Evolutionary conservation across 2,329 filamentous ascomycete genomes (phyloP).

Genomic region (Didymella keratinophila): DNA sequence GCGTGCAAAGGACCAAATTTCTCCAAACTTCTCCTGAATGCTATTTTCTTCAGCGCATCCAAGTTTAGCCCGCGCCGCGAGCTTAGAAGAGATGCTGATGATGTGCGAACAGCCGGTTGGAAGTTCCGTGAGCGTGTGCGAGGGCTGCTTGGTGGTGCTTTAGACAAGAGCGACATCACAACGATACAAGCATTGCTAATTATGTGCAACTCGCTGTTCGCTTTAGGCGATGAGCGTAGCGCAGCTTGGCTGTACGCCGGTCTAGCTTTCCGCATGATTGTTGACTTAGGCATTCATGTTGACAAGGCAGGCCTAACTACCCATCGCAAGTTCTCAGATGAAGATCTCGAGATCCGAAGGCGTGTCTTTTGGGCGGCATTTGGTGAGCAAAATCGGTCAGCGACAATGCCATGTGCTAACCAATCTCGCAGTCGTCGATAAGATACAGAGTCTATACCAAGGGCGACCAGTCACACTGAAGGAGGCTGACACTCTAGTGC

Average conservation of each 20-base stretch:
- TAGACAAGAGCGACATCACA: conserved; percentile 61
- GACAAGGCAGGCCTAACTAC: conserved; percentile 47
- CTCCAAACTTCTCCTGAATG: conserved; percentile 64
- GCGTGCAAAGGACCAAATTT: conserved; percentile 64
- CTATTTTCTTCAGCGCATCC: conserved; percentile 58
- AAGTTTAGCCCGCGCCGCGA: conserved; percentile 59
- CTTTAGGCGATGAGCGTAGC: conserved; percentile 60
- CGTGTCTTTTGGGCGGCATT: conserved; percentile 59
- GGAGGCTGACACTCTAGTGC: conserved; percentile 57
- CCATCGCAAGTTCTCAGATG: conserved; percentile 51
- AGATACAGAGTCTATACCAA: conserved; percentile 64
- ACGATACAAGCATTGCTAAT: conserved; percentile 63
- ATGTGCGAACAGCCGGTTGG: conserved; percentile 60
- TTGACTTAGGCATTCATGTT: conserved; percentile 63
- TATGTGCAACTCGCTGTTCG: conserved; percentile 61
- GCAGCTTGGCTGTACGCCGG: conserved; percentile 67
- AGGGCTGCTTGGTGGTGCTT: conserved; percentile 56
- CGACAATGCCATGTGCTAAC: neutral
- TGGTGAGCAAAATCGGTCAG: conserved; percentile 20
- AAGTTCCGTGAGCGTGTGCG: conserved; percentile 57
- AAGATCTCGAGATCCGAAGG: conserved; percentile 56
- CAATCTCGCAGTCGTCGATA: conserved; percentile 52
- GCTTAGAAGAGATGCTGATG: conserved; percentile 56
- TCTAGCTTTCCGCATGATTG: conserved; percentile 64
- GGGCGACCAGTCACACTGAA: conserved; percentile 60